Evolutionary conservation across 352 stramenopile genomes (phyloP), one percentile per base, ranked within the genome.

Genomic region (Elongisporangium prolatum): DNA sequence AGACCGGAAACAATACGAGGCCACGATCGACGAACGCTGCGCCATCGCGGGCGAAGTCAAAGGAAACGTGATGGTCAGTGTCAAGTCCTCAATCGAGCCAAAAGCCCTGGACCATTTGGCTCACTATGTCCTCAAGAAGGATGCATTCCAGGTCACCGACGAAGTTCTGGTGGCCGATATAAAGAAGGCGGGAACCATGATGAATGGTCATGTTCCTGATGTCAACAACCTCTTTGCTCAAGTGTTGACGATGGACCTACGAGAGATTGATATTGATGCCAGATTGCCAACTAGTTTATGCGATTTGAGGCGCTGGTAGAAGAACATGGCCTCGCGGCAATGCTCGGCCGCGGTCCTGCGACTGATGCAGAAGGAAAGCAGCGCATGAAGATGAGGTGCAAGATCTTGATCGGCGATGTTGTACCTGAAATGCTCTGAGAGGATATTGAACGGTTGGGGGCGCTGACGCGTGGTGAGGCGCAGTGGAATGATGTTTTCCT

Each of bases 111-210:
- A 71, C 20, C 57, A 66, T 38, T 21, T 64, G 1, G 59, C 51
- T 47, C 55, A 51, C 18, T 67, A 61, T 34, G 61, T 70, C n/a
- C 37, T 70, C n/a, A 57, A 65, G 25, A 48, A 63, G 28, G 25
- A 52, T 25, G 18, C 52, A 2, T 56, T 54, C 10, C 52, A 52
- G 22, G 21, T 71, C 56, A 60, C 56, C 0, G 64, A 67, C 44
- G 38, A 37, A 21, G 60, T 58, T 18, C 17, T 68, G 25, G 2
- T 61, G 0, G n/a, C n/a, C 1, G 40, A 62, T 16, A 72, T 72
- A 20, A 64, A 49, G 10, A 16, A 38, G n/a, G 63, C 65, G 37
- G 47, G n/a, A n/a, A n/a, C n/a, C 14, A 8, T 56, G 0, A 25
- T 57, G 50, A 63, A 63, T 25, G 38, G 7, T 34, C 24, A 34